These are phyloP conservation scores for Kazachstania africana DNA, from an alignment of 805 yeast species.

Conservation along the genomic window DNA sequence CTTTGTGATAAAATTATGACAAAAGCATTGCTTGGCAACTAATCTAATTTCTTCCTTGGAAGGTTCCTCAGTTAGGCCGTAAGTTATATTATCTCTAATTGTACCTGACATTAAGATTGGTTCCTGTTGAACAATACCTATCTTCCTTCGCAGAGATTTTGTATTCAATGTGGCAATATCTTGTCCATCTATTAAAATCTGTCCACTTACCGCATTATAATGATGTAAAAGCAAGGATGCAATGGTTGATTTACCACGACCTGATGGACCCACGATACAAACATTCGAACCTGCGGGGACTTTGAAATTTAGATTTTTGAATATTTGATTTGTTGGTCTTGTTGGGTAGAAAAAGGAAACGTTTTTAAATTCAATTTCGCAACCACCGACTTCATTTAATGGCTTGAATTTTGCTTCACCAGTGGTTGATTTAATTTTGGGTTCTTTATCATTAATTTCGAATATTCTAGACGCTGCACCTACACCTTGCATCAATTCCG, in stretches of 20 bases:
- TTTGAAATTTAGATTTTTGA: conserved; percentile 37
- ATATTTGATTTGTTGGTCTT: conserved; percentile 52
- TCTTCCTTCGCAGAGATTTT: conserved; percentile 40
- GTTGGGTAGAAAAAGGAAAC: conserved; percentile 81
- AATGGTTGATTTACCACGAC: conserved; percentile 84
- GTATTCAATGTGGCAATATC: conserved; percentile 39
- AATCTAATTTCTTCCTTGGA: conserved; percentile 37
- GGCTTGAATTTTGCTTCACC: conserved; percentile 34
- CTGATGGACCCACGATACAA: conserved; percentile 79
- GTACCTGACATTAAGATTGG: conserved; percentile 73
- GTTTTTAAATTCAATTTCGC: conserved; percentile 48
- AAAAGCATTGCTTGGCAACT: conserved; percentile 41
- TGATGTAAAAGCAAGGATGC: conserved; percentile 47
- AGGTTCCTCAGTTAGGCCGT: conserved; percentile 59
- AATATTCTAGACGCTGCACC: conserved; percentile 92
- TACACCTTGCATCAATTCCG: conserved; percentile 94
- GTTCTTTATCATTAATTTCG: conserved; percentile 70
- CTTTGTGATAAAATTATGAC: conserved; percentile 45
- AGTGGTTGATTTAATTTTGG: conserved; percentile 51
- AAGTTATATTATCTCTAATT: conserved; percentile 62
- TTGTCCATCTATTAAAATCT: conserved; percentile 38
- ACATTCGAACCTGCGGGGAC: conserved; percentile 48
- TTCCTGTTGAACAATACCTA: conserved; percentile 71
- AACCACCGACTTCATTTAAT: neutral
- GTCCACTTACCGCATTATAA: conserved; percentile 37